Conservation (phyloP, 2,329 filamentous ascomycete species). For the Calonectria multiphialidica region DNA sequence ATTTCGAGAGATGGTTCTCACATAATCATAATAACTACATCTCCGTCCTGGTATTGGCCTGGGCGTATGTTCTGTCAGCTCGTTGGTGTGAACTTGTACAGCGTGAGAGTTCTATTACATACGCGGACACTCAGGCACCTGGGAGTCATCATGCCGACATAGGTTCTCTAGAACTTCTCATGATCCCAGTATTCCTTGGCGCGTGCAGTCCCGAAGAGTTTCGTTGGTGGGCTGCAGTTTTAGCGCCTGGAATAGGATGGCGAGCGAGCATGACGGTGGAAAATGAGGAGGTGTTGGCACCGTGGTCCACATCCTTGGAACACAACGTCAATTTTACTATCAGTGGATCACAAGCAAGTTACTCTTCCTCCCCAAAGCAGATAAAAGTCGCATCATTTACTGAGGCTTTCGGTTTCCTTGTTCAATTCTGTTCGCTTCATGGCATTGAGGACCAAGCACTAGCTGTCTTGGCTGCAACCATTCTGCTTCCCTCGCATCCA, state of each 20-base stretch:
- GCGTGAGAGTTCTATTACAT: neutral
- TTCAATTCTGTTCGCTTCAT: neutral
- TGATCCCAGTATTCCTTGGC: neutral
- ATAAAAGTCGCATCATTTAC: neutral
- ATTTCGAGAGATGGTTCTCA: neutral
- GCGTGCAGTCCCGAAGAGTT: no score
- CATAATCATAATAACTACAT: neutral
- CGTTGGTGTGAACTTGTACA: conserved; percentile 10
- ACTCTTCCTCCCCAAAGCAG: neutral
- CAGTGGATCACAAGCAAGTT: no score
- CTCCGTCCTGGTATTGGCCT: conserved; percentile 7
- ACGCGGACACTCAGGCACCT: neutral
- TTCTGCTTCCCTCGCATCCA: neutral
- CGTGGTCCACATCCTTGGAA: neutral
- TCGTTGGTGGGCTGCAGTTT: neutral
- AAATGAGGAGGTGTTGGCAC: neutral
- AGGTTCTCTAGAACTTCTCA: no score
- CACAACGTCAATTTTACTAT: neutral
- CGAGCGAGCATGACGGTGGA: neutral
- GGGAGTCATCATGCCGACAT: neutral
- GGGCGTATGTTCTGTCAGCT: conserved; percentile 16
- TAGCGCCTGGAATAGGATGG: neutral
- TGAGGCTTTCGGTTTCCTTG: neutral
- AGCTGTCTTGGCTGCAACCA: neutral
- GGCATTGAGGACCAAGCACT: neutral